Conservation (phyloP, 495 filamentous ascomycete genomes). For the Penicillium chermesinum region DNA sequence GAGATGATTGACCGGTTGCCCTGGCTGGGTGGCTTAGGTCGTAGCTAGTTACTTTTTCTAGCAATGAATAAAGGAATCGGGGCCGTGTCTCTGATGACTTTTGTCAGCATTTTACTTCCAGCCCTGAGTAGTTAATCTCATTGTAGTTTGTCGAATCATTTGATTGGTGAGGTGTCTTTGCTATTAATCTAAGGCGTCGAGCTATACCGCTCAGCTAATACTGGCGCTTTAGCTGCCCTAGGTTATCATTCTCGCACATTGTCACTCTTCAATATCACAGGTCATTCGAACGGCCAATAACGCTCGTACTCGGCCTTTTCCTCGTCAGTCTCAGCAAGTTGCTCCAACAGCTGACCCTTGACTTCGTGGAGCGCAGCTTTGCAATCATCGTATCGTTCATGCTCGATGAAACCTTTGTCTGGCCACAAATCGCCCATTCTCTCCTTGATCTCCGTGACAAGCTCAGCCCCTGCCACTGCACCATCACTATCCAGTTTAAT, state of each 20-base stretch:
- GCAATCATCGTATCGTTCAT: slow-evolving; percentile 30
- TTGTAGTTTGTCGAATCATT: slow-evolving; percentile 1
- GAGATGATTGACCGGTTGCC: slow-evolving; percentile 24
- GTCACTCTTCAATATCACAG: too few species aligned
- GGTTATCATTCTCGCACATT: too few species aligned
- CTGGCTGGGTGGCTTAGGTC: slow-evolving; percentile 5
- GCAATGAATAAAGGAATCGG: slow-evolving; percentile 16
- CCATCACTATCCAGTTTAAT: slow-evolving; percentile 28
- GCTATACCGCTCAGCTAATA: too few species aligned
- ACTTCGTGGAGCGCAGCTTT: slow-evolving; percentile 27
- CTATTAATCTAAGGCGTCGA: too few species aligned
- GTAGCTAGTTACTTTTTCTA: slow-evolving; percentile 18
- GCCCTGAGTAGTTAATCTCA: not conserved
- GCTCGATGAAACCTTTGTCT: slow-evolving; percentile 20
- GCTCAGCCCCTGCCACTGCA: slow-evolving; percentile 31
- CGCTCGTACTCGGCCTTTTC: slow-evolving; percentile 30
- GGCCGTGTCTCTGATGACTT: slow-evolving; percentile 9
- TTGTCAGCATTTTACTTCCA: slow-evolving; percentile 1
- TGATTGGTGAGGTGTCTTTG: too few species aligned
- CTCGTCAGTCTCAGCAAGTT: slow-evolving; percentile 28
- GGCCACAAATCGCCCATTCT: slow-evolving; percentile 1
- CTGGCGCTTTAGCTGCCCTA: too few species aligned
- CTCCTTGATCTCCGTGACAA: slow-evolving; percentile 27
- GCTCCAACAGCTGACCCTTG: slow-evolving; percentile 24
- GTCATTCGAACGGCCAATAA: slow-evolving; percentile 29